Evolutionary conservation across 1,139 yeast species (phyloP).

Genomic region (Pichia sp.): DNA sequence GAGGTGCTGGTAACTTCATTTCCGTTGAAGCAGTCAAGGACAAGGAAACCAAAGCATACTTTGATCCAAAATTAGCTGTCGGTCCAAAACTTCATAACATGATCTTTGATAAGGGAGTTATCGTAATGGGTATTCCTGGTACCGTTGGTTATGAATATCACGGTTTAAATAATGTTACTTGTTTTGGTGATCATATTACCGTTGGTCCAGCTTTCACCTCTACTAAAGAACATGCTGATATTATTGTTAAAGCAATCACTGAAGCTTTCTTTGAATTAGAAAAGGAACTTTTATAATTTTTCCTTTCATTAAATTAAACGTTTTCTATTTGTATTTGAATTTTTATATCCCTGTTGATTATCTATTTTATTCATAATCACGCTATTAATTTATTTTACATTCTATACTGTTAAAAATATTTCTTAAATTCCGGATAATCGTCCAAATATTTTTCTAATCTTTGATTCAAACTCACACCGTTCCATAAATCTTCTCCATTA

Average conservation of each 20-base stretch:
- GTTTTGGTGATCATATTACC: constrained; percentile 42
- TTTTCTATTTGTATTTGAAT: background rate
- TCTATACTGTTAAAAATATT: background rate
- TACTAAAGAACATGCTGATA: constrained; percentile 40
- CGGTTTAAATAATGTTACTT: constrained; percentile 28
- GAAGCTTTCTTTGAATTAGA: constrained; percentile 26
- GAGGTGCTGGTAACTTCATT: constrained; percentile 62
- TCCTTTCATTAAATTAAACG: background rate
- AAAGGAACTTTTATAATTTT: constrained; percentile 15
- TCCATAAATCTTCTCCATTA: constrained; percentile 42
- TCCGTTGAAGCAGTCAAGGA: constrained; percentile 50
- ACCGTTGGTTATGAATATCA: constrained; percentile 27
- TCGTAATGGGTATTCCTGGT: constrained; percentile 40
- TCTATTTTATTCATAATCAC: too few relatives aligned
- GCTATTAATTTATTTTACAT: too few relatives aligned
- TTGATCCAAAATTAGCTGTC: constrained; percentile 32
- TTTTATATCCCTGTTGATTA: background rate
- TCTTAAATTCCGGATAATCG: constrained; percentile 3
- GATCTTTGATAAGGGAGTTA: constrained; percentile 39
- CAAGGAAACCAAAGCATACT: constrained; percentile 42
- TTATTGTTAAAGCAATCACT: constrained; percentile 32
- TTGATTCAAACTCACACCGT: constrained; percentile 36
- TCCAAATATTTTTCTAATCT: constrained; percentile 31
- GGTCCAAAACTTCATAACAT: constrained; percentile 33
- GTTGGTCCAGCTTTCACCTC: constrained; percentile 48